Conservation (phyloP, 148 eudicot genomes). For the Fagopyrum homotropicum region DNA sequence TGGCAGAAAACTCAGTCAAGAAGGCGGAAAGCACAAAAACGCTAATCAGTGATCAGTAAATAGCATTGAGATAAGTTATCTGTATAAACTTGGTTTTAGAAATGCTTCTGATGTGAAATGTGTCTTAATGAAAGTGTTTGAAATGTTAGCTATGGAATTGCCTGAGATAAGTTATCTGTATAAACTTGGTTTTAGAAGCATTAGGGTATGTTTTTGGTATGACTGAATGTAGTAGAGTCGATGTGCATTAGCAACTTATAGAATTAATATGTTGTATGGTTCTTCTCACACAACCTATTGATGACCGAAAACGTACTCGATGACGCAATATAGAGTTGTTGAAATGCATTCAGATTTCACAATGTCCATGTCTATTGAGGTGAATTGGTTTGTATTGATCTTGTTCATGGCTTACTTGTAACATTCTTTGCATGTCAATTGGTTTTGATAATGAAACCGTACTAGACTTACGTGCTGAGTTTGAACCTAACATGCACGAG, state of each 20-base stretch:
- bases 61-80: neutral
- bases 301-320: neutral
- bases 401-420: neutral
- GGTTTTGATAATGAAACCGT: no score
- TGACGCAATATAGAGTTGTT: neutral
- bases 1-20: constrained; percentile 83
- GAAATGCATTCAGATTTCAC: neutral
- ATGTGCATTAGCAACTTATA: neutral
- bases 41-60: neutral
- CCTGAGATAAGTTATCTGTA: neutral
- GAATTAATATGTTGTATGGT: neutral
- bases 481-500: no score
- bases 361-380: neutral
- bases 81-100: neutral
- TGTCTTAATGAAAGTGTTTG: neutral
- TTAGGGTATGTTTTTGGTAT: no score
- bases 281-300: neutral
- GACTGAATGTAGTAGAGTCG: neutral
- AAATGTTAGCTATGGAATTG: neutral
- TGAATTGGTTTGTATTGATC: neutral
- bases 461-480: no score
- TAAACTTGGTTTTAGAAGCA: no score
- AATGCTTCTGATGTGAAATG: neutral
- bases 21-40: constrained; percentile 50
- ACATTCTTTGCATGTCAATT: no score